phyloP scores from a whole-genome alignment of 768 basidiomycete genomes.

The Russula lepida region DNA sequence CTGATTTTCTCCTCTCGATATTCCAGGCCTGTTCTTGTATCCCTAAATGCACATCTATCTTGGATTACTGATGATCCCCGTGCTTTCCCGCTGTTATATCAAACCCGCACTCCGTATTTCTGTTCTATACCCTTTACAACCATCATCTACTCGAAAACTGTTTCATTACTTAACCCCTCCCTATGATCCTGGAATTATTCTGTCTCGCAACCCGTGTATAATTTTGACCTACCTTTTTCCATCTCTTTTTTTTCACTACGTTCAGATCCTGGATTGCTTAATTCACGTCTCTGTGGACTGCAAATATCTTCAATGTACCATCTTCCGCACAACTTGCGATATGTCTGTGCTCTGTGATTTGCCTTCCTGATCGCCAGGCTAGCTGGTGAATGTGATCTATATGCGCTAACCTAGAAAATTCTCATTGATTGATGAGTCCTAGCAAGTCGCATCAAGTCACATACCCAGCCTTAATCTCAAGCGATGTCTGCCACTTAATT shows the following conservation, averaged over 20 bases:
- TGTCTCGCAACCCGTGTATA: constrained; percentile 59
- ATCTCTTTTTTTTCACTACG: constrained; percentile 16
- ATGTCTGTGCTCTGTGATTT: constrained; percentile 30
- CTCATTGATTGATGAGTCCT: constrained; percentile 3
- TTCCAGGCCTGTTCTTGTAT: constrained; percentile 61
- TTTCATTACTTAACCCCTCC: constrained; percentile 50
- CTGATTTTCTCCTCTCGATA: constrained; percentile 28
- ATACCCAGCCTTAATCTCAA: constrained; percentile 46
- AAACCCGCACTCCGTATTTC: constrained; percentile 37
- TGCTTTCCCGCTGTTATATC: constrained; percentile 41
- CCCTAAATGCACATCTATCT: constrained; percentile 52
- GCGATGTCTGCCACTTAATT: constrained; percentile 39
- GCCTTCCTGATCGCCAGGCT: constrained; percentile 57
- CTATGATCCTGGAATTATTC: constrained; percentile 34
- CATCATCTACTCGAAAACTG: constrained; percentile 46
- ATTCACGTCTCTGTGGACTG: constrained; percentile 19
- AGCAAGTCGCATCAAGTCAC: constrained; percentile 21
- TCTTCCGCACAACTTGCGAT: constrained; percentile 91
- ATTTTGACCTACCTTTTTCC: constrained; percentile 30
- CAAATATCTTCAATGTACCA: constrained; percentile 70
- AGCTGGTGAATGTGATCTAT: constrained; percentile 71
- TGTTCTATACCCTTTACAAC: constrained; percentile 65
- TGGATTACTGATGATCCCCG: constrained; percentile 14
- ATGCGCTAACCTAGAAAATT: constrained; percentile 51
- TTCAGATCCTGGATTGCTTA: constrained; percentile 23